Conservation (phyloP, 139 green algal species). For the Helicosporidium sp. region DNA sequence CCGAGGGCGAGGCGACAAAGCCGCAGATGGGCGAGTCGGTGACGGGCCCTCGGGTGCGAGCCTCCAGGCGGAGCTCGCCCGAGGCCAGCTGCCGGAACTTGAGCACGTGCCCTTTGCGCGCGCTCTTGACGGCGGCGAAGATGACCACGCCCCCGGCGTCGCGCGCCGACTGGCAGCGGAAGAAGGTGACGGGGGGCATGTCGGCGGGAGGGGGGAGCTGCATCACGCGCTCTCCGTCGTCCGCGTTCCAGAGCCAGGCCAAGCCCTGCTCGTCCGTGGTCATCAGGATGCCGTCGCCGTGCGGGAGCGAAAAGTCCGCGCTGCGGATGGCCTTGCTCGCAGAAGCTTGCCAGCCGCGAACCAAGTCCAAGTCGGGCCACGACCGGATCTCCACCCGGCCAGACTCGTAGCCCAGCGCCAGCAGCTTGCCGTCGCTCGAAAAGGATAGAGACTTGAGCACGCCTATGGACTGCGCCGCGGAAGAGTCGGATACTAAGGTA, state of each 20-base stretch:
- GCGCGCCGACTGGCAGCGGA: constrained; percentile 9
- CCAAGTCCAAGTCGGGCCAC: constrained; percentile 9
- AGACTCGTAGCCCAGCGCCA: constrained; percentile 24
- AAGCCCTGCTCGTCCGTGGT: constrained; percentile 10
- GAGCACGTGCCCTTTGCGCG: constrained; percentile 11
- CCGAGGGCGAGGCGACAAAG: constrained; percentile 11
- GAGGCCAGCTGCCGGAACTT: constrained; percentile 12
- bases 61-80: constrained; percentile 8
- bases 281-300: constrained; percentile 15
- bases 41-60: constrained; percentile 4
- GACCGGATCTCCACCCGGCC: constrained; percentile 9
- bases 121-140: constrained; percentile 8
- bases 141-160: constrained; percentile 9
- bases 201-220: constrained; percentile 10
- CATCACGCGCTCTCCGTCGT: constrained; percentile 5
- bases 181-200: constrained; percentile 14
- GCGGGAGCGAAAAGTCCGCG: constrained; percentile 7
- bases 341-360: constrained; percentile 5
- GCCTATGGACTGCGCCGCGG: too few species aligned
- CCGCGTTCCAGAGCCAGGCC: constrained; percentile 10
- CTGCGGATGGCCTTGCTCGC: constrained; percentile 12
- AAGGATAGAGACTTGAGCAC: constrained; percentile 23
- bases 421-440: constrained; percentile 9
- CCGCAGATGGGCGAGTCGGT: constrained; percentile 13
- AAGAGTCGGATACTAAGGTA: too few species aligned